A percentile compares a stretch with the other conserved stretches of the same genome.
Evolutionary conservation across 352 stramenopile species (phyloP).

Genomic region (Phytophthora sojae): DNA sequence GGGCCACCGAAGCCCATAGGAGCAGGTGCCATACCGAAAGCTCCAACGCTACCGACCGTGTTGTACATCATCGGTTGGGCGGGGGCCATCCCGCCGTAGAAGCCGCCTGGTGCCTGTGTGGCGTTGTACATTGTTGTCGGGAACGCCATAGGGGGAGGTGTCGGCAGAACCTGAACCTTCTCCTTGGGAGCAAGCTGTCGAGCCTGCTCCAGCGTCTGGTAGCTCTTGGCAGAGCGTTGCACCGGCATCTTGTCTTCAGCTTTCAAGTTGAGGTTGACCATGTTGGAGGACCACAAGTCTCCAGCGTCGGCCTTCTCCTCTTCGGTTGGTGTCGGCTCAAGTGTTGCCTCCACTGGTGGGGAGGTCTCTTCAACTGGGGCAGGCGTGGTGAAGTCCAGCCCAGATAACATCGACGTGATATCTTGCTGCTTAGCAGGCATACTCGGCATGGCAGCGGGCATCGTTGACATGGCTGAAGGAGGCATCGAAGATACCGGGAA

Average conservation of each 20-base stretch:
- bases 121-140: slow-evolving; percentile 27
- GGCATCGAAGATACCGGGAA: slow-evolving; percentile 23
- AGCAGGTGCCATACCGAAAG: slow-evolving; percentile 34
- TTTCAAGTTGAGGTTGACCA: slow-evolving; percentile 83
- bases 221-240: slow-evolving; percentile 51
- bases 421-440: slow-evolving; percentile 42
- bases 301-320: slow-evolving; percentile 35
- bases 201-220: slow-evolving; percentile 81
- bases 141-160: slow-evolving; percentile 40
- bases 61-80: slow-evolving; percentile 51
- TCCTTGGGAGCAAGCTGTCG: slow-evolving; percentile 64
- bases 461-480: slow-evolving; percentile 11
- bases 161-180: slow-evolving; percentile 69
- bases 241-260: slow-evolving; percentile 58
- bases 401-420: slow-evolving; percentile 81
- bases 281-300: slow-evolving; percentile 76
- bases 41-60: slow-evolving; percentile 29
- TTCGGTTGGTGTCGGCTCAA: slow-evolving; percentile 33
- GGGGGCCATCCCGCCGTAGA: slow-evolving; percentile 39
- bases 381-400: slow-evolving; percentile 69
- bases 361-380: slow-evolving; percentile 48
- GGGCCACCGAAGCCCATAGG: slow-evolving; percentile 27
- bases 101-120: slow-evolving; percentile 18
- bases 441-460: slow-evolving; percentile 9
- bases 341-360: slow-evolving; percentile 19